Base-by-base conservation (phyloP, 371 early-diverging fungal species). In the Mucor saturninus region DNA sequence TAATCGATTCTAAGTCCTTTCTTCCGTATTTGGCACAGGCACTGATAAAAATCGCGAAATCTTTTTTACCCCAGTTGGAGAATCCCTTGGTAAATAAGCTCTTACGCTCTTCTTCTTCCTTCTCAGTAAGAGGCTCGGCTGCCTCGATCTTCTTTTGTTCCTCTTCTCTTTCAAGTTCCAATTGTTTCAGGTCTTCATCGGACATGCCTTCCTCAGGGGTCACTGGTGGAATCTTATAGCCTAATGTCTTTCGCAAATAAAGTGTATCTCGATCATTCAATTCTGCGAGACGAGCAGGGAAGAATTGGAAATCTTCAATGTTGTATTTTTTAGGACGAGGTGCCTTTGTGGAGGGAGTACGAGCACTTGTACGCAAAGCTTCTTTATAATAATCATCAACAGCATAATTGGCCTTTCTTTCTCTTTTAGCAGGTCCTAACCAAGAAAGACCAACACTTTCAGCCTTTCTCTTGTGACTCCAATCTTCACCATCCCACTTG, bases 401-500 rank as follows among this genome's bases (percentile, higher is more conserved):
- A 0, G 90, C 91, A 67, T 95, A 95, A 72, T 92, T 93, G 40
- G 84, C 92, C 74, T 90, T 90, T 63, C 91, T 84, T 70, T 95
- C 94, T 56, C 97, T 84, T 75, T 96, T 95, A 31, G 93, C 89
- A 2, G 97, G 97, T 55, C 91, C 88, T 55, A 97, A 89, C 93
- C 93, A 93, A 29, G 70, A 76, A 8, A 84, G 70, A 29, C 83
- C 81, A 26, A 69, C 67, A 43, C 80, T 75, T 72, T 83, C 76
- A 54, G 74, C 80, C 69, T 79, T 84, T 48, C 81, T 70, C 67
- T 84, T 83, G 61, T 83, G 73, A 60, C 91, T 83, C 86, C 92
- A 96, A 76, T 98, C 95, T 65, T 98, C 93, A 5, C 99, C 99
- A 63, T 98, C 95, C 97, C 97, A 98, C 66, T 96, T 89, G 74